phyloP scores from a whole-genome alignment of 345 rosid genomes.

The Acer yangbiense region DNA sequence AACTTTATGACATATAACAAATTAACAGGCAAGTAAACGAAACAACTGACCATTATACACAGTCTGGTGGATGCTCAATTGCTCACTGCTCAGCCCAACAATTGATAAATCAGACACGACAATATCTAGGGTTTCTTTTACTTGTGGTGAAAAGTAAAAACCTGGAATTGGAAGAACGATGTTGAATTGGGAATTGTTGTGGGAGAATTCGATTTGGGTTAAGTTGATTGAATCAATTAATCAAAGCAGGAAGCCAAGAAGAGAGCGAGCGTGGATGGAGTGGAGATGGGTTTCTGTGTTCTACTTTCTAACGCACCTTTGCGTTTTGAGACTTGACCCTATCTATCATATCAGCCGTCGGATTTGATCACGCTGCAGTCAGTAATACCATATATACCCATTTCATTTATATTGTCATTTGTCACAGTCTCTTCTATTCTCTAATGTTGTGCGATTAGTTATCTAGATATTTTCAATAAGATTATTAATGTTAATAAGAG shows the following conservation, averaged over 20 bases:
- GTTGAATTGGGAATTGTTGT: background rate
- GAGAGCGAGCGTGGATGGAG: background rate
- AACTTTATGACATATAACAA: background rate
- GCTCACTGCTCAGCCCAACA: background rate
- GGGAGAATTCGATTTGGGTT: background rate
- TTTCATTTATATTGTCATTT: too few species aligned
- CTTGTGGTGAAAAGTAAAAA: background rate
- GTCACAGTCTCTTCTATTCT: too few species aligned
- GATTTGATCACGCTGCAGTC: too few species aligned
- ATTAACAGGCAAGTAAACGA: background rate
- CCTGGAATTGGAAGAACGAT: background rate
- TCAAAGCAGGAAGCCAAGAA: too few species aligned
- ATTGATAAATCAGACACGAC: background rate
- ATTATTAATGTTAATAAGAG: too few species aligned
- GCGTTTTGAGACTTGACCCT: background rate
- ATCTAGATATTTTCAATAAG: too few species aligned
- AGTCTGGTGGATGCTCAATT: background rate
- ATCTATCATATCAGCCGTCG: too few species aligned
- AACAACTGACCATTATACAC: conserved; percentile 14
- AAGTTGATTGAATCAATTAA: too few species aligned
- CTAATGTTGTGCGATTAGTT: too few species aligned
- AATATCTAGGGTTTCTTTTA: background rate
- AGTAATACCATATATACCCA: too few species aligned
- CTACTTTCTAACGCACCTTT: background rate
- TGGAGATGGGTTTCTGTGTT: too few species aligned